Base-by-base conservation (phyloP, 2,329 filamentous ascomycete genomes). In the Plectosphaerella cucumerina region DNA sequence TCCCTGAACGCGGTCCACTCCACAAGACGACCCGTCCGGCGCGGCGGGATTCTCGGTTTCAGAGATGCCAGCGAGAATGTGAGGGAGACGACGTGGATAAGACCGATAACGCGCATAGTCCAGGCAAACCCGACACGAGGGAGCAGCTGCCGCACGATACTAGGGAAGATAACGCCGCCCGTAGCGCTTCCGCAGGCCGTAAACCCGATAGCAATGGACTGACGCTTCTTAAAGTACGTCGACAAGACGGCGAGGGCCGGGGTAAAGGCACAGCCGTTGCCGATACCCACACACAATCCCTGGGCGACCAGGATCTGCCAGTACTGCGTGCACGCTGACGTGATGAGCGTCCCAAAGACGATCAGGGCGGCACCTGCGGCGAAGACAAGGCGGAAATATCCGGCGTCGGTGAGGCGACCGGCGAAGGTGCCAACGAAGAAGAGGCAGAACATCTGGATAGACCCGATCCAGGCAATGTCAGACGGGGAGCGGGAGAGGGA, bases 221-320 rank as follows among this genome's bases (percentile, higher is more conserved):
- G 72, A 50, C 71, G 74, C 41, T 70, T 72, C 34, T 72, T 71
- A 59, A 87, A 87, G 55, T 86, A 86, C 17, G 81, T 78, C 0
- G 82, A 77, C 14, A 87, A 65, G 10, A 86, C 71, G 12, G 82
- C 79, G 18, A 86, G 70, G 4, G 77, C 74, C 0, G 83, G 77
- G 10, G 80, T 73, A 60, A 82, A 85, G 8, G 81, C 68, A 48
- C 76, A 74, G 1, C 81, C 83, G 18, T 76, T 74, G 0, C 80
- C 81, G 1, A 78, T 49, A 0, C 77, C 77, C 5, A 73, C 59
- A 41, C 76, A 72, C 2, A 77, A 58, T 4, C 77, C 76, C 55
- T 80, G 77, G 0, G 74, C 67, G 2, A 80, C 62, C 43, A 80
- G 64, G 5, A 78, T 60, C 41, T 79, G 76, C 69, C 70, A 79